Percentiles rank a stretch among this genome's conserved stretches.
phyloP scores from a whole-genome alignment of 139 green algal genomes.

The Chlamydomonas sphaeroides region DNA sequence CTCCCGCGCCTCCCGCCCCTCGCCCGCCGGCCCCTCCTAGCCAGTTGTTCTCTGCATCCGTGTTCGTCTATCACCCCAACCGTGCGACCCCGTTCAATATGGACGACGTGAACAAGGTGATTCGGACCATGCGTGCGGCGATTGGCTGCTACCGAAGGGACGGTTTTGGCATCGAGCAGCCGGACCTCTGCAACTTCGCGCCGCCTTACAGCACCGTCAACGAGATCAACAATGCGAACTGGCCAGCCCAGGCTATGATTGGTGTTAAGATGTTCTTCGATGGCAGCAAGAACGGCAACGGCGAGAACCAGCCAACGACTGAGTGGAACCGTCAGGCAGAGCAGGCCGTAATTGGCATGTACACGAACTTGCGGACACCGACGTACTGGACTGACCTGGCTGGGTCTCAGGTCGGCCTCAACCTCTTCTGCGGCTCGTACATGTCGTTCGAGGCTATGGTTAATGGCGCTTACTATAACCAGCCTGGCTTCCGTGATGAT shows the following conservation, averaged over 20 bases:
- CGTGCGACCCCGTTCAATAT: constrained; percentile 3
- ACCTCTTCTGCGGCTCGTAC: constrained; percentile 4
- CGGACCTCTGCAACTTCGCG: neutral
- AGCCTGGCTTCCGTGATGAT: neutral
- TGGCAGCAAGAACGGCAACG: neutral
- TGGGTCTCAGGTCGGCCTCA: neutral
- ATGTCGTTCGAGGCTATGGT: constrained; percentile 11
- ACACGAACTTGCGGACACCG: neutral
- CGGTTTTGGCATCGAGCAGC: no score
- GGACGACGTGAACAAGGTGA: neutral
- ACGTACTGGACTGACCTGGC: neutral
- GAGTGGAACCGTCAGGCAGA: neutral
- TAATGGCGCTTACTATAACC: neutral
- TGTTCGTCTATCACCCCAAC: constrained; percentile 23
- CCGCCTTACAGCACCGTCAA: neutral
- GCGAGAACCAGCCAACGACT: neutral
- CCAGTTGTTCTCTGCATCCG: neutral
- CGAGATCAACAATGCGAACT: constrained; percentile 38
- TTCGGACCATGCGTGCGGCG: neutral
- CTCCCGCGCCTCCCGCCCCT: neutral
- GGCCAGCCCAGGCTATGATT: constrained; percentile 9
- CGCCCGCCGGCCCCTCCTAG: neutral
- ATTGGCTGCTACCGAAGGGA: constrained; percentile 20
- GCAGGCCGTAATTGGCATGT: neutral
- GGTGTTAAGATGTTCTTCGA: constrained; percentile 41